These are phyloP conservation scores for Wickerhamomyces ciferrii DNA, from an alignment of 805 yeast genomes.

Conservation along the genomic window DNA sequence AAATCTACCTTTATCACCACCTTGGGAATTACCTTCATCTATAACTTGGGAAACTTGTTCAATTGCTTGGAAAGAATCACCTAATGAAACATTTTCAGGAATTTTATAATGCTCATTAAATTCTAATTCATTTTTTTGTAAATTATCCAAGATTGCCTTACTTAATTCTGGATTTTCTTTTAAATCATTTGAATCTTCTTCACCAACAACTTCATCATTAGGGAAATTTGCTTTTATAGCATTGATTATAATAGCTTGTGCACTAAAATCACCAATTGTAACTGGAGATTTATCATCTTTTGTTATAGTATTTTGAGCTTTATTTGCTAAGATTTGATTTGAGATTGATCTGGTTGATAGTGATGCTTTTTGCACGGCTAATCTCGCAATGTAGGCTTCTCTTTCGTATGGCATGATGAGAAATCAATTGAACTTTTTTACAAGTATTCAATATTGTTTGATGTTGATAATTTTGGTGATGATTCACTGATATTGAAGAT, in stretches of 20 bases:
- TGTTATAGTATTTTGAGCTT: slow-evolving; percentile 53
- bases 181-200: slow-evolving; percentile 78
- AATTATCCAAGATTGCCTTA: slow-evolving; percentile 52
- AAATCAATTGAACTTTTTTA: too few relatives aligned
- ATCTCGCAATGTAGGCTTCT: slow-evolving; percentile 76
- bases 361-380: slow-evolving; percentile 89
- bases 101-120: slow-evolving; percentile 28
- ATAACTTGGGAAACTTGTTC: slow-evolving; percentile 57
- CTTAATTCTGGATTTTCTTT: slow-evolving; percentile 44
- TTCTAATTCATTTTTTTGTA: slow-evolving; percentile 44
- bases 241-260: slow-evolving; percentile 88
- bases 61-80: slow-evolving; percentile 36
- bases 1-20: slow-evolving; percentile 75
- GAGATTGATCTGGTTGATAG: slow-evolving; percentile 61
- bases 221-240: slow-evolving; percentile 81
- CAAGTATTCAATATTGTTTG: too few relatives aligned
- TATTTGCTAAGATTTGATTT: slow-evolving; percentile 44
- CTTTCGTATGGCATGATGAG: slow-evolving; percentile 38
- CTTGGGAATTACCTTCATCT: slow-evolving; percentile 74
- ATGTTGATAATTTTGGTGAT: too few relatives aligned
- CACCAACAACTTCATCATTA: slow-evolving; percentile 84
- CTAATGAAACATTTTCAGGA: slow-evolving; percentile 10
- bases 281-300: slow-evolving; percentile 93
- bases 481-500: too few relatives aligned
- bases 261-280: slow-evolving; percentile 93